These are phyloP conservation scores for Penium margaritaceum DNA, from an alignment of 139 green algal genomes.

Conservation along the genomic window DNA sequence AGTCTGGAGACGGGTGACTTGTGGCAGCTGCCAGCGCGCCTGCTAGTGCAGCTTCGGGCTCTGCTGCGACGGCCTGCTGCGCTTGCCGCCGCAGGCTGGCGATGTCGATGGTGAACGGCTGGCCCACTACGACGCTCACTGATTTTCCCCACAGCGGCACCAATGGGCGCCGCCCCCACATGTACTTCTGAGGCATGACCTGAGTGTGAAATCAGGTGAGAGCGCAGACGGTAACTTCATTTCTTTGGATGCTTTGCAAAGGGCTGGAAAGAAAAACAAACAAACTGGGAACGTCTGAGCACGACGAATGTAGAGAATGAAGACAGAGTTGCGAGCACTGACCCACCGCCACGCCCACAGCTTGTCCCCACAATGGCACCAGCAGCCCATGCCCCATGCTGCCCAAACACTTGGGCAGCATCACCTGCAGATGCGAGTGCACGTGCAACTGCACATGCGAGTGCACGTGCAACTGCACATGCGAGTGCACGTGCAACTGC, in stretches of 20 bases:
- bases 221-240: not conserved
- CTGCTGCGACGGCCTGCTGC: too few species aligned
- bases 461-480: too few species aligned
- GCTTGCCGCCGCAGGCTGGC: too few species aligned
- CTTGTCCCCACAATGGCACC: not conserved
- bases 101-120: constrained; percentile 26
- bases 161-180: not conserved
- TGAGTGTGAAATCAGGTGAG: not conserved
- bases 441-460: too few species aligned
- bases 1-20: too few species aligned
- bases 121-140: constrained; percentile 18
- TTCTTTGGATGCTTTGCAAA: too few species aligned
- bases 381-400: not conserved
- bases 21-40: too few species aligned
- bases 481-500: too few species aligned
- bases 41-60: too few species aligned
- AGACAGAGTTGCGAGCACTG: not conserved
- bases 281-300: not conserved
- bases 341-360: not conserved
- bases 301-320: not conserved
- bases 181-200: constrained; percentile 22
- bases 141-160: constrained; percentile 5
- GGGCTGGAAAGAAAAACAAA: not conserved
- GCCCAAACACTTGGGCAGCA: too few species aligned
- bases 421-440: not conserved